A percentile compares a stretch with the other conserved stretches of the same genome.
Evolutionary conservation across 108 stramenopile genomes (phyloP).

Genomic region (Aureococcus anophagefferens): DNA sequence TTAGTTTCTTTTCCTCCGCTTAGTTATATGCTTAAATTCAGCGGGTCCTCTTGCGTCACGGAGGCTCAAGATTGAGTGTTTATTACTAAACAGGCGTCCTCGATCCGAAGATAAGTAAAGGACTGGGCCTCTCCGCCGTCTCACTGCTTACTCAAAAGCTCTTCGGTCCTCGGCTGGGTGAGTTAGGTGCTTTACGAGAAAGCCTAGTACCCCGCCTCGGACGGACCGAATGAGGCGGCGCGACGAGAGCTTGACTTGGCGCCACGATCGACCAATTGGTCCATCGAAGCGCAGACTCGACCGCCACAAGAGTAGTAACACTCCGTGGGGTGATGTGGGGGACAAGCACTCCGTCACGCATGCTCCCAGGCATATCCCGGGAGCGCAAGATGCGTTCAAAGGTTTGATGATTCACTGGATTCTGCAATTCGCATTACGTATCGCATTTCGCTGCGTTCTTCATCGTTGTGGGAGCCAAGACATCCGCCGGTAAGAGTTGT

Average conservation of each 20-base stretch:
- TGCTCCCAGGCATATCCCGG: constrained; percentile 68
- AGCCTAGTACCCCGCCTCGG: no score
- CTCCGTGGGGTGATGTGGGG: constrained; percentile 56
- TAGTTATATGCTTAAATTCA: constrained; percentile 97
- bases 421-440: constrained; percentile 92
- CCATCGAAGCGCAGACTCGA: constrained; percentile 41
- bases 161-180: no score
- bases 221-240: no score
- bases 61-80: constrained; percentile 46
- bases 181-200: no score
- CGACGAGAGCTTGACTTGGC: constrained; percentile 8
- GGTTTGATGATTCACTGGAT: constrained; percentile 86
- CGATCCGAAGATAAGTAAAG: background rate
- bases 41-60: constrained; percentile 79
- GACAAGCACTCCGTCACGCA: constrained; percentile 77
- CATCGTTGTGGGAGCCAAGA: constrained; percentile 95
- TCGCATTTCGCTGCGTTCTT: constrained; percentile 98
- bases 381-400: constrained; percentile 95
- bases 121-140: constrained; percentile 6
- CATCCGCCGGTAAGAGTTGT: constrained; percentile 94
- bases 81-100: constrained; percentile 5
- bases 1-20: constrained; percentile 94
- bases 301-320: background rate
- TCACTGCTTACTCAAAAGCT: constrained; percentile 28
- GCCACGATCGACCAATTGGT: constrained; percentile 10